These are phyloP conservation scores for Carpinus fangiana DNA, from an alignment of 306 rosid species.

Conservation along the genomic window DNA sequence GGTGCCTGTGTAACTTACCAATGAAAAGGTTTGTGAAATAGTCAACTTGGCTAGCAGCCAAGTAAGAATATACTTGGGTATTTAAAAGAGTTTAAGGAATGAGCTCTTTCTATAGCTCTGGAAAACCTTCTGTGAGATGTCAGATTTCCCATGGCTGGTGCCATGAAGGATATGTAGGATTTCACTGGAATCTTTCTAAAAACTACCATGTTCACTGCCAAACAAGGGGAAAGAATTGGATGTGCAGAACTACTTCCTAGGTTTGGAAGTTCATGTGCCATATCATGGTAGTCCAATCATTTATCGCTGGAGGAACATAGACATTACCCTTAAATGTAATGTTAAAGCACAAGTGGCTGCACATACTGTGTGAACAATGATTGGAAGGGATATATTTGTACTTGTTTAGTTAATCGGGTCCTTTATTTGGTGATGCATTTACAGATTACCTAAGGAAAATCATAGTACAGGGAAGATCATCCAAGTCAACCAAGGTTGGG, in stretches of 20 bases:
- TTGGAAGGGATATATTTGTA: neutral
- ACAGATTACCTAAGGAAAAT: conserved; percentile 97
- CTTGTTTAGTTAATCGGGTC: neutral
- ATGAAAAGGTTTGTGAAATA: neutral
- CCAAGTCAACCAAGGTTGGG: conserved; percentile 97
- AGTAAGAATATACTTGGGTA: neutral
- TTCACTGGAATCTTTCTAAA: neutral
- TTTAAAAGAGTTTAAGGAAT: neutral
- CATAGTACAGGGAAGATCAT: conserved; percentile 97
- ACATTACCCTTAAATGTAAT: neutral
- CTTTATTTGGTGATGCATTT: conserved; percentile 3
- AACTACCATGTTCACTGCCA: neutral
- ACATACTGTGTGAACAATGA: neutral
- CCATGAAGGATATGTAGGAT: neutral
- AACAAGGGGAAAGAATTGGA: neutral
- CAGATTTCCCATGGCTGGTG: neutral
- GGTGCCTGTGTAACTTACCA: too few relatives aligned
- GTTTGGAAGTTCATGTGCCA: neutral
- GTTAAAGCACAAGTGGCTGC: neutral
- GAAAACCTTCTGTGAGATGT: neutral
- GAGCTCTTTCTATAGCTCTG: neutral
- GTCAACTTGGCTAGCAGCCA: neutral
- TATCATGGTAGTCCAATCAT: neutral
- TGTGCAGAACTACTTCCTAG: neutral
- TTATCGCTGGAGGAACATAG: neutral